Conservation (phyloP, 306 rosid species). For the Trifolium pratense region DNA sequence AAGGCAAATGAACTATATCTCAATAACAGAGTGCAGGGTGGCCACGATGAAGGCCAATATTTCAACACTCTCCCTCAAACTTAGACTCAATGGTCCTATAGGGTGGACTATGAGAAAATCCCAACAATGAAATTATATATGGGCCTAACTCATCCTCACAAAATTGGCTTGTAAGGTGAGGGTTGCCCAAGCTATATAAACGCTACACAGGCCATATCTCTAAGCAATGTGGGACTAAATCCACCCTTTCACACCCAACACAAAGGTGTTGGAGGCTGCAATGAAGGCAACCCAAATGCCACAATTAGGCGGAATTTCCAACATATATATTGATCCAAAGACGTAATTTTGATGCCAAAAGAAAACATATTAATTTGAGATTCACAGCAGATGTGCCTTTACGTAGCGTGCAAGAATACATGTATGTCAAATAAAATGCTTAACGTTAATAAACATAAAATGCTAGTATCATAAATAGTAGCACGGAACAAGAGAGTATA, state of each 20-base stretch:
- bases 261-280: too few relatives aligned
- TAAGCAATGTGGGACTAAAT: too few relatives aligned
- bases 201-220: too few relatives aligned
- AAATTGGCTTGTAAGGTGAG: too few relatives aligned
- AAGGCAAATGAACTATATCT: neutral
- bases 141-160: too few relatives aligned
- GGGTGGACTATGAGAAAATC: neutral
- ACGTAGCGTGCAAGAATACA: neutral
- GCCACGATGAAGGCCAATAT: neutral
- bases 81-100: neutral
- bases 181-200: too few relatives aligned
- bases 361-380: conserved; percentile 13
- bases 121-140: too few relatives aligned
- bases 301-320: too few relatives aligned
- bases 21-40: neutral
- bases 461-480: neutral
- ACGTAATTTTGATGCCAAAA: neutral
- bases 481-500: conserved; percentile 21
- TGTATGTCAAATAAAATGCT: conserved; percentile 14
- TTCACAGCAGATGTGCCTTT: neutral
- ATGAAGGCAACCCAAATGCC: too few relatives aligned
- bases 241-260: too few relatives aligned
- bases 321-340: neutral
- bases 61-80: neutral
- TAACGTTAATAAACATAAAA: neutral